A percentile compares a stretch with the other conserved stretches of the same genome.
Evolutionary conservation across 768 basidiomycete genomes (phyloP).

Genomic region (Termitomyces sp.): DNA sequence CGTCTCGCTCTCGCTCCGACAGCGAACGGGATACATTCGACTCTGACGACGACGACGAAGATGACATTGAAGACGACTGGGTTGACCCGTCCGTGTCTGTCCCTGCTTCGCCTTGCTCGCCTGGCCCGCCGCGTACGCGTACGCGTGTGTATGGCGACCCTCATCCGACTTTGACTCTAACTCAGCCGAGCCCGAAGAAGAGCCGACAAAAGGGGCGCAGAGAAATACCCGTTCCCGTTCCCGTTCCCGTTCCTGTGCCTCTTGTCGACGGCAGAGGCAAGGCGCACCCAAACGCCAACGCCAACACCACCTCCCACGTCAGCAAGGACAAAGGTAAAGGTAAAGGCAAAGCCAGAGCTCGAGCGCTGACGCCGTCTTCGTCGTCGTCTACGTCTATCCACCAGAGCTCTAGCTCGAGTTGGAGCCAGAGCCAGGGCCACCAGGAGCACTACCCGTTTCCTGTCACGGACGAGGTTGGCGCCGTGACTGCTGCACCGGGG

Average conservation of each 20-base stretch:
- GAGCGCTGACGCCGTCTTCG: background rate
- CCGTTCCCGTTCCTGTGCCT: too few relatives aligned
- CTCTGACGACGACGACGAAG: conserved; percentile 39
- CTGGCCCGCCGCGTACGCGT: too few relatives aligned
- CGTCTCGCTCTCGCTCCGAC: too few relatives aligned
- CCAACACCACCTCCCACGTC: conserved; percentile 2
- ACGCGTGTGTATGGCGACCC: background rate
- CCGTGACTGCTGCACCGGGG: too few relatives aligned
- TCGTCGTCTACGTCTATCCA: conserved; percentile 18
- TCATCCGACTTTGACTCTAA: background rate
- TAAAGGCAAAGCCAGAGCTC: too few relatives aligned
- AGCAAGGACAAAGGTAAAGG: too few relatives aligned
- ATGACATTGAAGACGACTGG: conserved; percentile 60
- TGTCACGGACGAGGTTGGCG: conserved; percentile 28
- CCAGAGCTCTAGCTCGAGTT: background rate
- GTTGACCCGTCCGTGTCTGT: conserved; percentile 54
- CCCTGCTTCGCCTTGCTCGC: too few relatives aligned
- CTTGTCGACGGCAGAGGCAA: too few relatives aligned
- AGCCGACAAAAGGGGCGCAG: conserved; percentile 27
- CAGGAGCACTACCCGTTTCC: conserved; percentile 62
- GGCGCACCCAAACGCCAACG: too few relatives aligned
- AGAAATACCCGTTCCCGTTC: conserved; percentile 36
- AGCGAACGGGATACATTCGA: too few relatives aligned
- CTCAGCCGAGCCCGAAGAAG: too few relatives aligned
- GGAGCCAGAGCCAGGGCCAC: background rate